Base-by-base conservation (phyloP, 139 green algal species). In the Closterium sp. region DNA sequence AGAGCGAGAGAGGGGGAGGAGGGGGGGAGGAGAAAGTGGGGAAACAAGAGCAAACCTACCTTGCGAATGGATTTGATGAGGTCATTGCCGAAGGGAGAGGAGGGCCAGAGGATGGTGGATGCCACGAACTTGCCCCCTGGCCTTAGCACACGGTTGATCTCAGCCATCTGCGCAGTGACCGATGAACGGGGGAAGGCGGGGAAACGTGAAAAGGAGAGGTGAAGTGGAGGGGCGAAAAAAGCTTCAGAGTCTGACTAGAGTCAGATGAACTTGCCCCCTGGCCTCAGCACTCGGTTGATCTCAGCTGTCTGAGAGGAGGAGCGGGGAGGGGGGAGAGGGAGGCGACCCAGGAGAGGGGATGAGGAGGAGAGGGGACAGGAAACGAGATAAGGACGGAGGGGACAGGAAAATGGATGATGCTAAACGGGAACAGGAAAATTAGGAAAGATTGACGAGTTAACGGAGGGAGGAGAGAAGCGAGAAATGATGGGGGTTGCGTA, bases 51-150 rank as follows among this genome's bases (percentile, higher is more conserved):
- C 36, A 12, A 55, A 6, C 4, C 43, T 28, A 90, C 87, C 87
- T 91, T 87, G 66, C 69, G 31, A 33, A 91, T 55, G 28, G 88
- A 69, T 10, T 87, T 43, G 34, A 91, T 31, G 88, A 91, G 34
- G 1, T 91, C 64, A 55, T 91, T 69, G 66, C 33, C 88, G 86
- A 91, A 69, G 30, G 88, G 88, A 30, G 76, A 55, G 3, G 21
- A 30, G 28, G 31, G 34, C 25, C 34, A 33, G 32, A 93, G 84
- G 84, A 93, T 91, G 0, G 98, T 99, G 19, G 96, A 97, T 0
- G 94, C 97, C 1, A 99, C 97, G 96, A 99, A 99, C 33, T 98
- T 94, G 34, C 97, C 97, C 4, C 97, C 98, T 3, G 98, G 98
- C 23, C 94, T 92, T 92, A 99, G 92, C 88, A 98, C 97, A 2